Conservation (phyloP, 352 stramenopile species). For the Globisporangium emineosum region DNA sequence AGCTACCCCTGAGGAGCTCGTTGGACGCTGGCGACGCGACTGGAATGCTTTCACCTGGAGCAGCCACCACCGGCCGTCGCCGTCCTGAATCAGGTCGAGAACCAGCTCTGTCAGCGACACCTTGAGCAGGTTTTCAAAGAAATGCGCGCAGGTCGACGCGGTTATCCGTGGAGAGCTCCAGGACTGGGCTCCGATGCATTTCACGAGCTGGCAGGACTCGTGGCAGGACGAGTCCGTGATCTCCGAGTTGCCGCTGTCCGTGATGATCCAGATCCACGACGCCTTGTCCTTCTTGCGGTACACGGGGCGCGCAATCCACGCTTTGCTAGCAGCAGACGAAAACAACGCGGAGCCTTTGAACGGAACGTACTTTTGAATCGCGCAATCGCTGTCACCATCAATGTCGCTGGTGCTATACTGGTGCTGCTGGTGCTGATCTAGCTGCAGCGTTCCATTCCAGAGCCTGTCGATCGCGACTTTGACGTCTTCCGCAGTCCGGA, state of each 20-base stretch:
- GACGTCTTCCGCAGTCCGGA: slow-evolving; percentile 13
- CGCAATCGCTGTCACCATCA: slow-evolving; percentile 3
- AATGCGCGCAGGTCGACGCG: slow-evolving; percentile 26
- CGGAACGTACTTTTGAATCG: slow-evolving; percentile 49
- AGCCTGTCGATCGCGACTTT: slow-evolving; percentile 16
- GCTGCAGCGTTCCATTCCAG: slow-evolving; percentile 4
- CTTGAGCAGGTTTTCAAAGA: slow-evolving; percentile 36
- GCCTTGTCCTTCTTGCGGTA: slow-evolving; percentile 54
- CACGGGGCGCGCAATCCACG: slow-evolving; percentile 52
- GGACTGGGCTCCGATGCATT: slow-evolving; percentile 44
- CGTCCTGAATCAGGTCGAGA: slow-evolving; percentile 57
- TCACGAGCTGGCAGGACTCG: slow-evolving; percentile 54
- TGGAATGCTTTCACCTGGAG: slow-evolving; percentile 74
- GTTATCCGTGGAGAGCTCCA: slow-evolving; percentile 48
- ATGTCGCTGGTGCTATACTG: not conserved
- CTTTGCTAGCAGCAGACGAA: slow-evolving; percentile 18
- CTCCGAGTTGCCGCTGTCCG: slow-evolving; percentile 12
- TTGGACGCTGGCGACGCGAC: slow-evolving; percentile 16
- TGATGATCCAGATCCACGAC: slow-evolving; percentile 59
- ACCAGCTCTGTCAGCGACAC: slow-evolving; percentile 46
- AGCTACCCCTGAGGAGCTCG: slow-evolving; percentile 3
- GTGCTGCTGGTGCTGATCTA: not conserved
- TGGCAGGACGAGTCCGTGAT: slow-evolving; percentile 20
- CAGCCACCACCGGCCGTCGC: slow-evolving; percentile 52
- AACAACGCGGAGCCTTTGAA: slow-evolving; percentile 28